Evolutionary conservation across 169 alveolate genomes (phyloP), one percentile per base, ranked within the genome.

Genomic region (Plasmodium gallinaceum): DNA sequence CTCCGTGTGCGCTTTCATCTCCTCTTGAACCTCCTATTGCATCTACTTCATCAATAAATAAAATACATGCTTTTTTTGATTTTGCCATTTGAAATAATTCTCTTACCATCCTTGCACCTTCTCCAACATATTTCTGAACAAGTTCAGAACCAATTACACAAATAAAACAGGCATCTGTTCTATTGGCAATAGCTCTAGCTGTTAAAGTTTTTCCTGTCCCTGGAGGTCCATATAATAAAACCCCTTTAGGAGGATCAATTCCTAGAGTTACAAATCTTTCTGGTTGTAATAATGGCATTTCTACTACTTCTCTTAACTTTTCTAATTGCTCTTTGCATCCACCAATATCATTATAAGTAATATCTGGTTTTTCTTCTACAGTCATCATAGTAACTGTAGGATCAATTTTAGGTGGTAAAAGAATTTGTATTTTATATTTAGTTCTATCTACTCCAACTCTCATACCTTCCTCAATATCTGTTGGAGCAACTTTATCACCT

Each of bases 351-450:
- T 95, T 97, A 96, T 99, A 99, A n/a, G 99, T 99, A 46, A 99
- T 99, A 92, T 99, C 99, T 8, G 99, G 99, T 93, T 98, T 98
- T 88, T 98, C 99, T 92, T 98, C 99, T 5, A 99, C 99, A 0
- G 99, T 98, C 99, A 99, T 99, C 99, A 99, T 98, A 26, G 99
- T 98, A 37, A 99, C 99, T 42, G 99, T 93, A 0, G 99, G 99
- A 93, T 99, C 99, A 61, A 98, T 99, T 91, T 98, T 98, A 0
- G 99, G 99, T 37, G 99, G 99, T 45, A 99, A 94, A 22, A 99
- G 98, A 57, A 99, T 96, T 68, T 98, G 97, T 20, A 99, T 99
- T 86, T 97, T 96, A 94, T 98, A 98, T 93, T 98, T 99, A 57
- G 96, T 95, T 22, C 98, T 96, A 88, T 97, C 99, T 16, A 95